A percentile compares a stretch with the other conserved stretches of the same genome.
phyloP scores from a whole-genome alignment of 1,139 yeast genomes.

The Candida sanyaensis region DNA sequence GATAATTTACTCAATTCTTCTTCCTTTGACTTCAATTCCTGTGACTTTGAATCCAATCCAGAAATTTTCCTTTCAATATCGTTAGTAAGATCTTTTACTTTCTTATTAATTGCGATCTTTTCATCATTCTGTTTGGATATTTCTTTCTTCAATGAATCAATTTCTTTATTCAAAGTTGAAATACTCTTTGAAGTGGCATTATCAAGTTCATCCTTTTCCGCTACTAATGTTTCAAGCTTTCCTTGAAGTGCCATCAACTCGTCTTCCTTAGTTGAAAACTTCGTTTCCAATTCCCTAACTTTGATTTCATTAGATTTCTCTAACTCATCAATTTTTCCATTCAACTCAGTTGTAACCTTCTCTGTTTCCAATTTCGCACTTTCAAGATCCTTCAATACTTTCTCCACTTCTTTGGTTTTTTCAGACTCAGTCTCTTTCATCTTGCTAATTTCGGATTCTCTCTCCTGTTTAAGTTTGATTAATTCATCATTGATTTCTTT shows the following conservation, averaged over 20 bases:
- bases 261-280: conserved; percentile 7
- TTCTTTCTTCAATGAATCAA: conserved; percentile 2
- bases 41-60: conserved; percentile 2
- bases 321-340: background rate
- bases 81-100: background rate
- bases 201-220: conserved; percentile 3
- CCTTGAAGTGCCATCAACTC: conserved; percentile 8
- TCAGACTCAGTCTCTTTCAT: conserved; percentile 6
- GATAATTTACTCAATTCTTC: background rate
- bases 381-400: conserved; percentile 5
- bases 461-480: conserved; percentile 12
- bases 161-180: conserved; percentile 3
- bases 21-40: background rate
- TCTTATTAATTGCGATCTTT: background rate
- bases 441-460: conserved; percentile 5
- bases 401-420: conserved; percentile 3
- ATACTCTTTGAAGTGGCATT: conserved; percentile 5
- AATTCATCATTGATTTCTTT: conserved; percentile 9
- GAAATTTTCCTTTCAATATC: conserved; percentile 3
- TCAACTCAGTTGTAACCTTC: background rate
- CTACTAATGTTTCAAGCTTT: background rate
- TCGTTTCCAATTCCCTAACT: conserved; percentile 6
- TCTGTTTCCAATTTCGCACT: conserved; percentile 4
- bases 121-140: background rate
- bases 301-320: conserved; percentile 4